These are phyloP conservation scores for Eucommia ulmoides DNA, from an alignment of 257 asterid species.

Conservation along the genomic window DNA sequence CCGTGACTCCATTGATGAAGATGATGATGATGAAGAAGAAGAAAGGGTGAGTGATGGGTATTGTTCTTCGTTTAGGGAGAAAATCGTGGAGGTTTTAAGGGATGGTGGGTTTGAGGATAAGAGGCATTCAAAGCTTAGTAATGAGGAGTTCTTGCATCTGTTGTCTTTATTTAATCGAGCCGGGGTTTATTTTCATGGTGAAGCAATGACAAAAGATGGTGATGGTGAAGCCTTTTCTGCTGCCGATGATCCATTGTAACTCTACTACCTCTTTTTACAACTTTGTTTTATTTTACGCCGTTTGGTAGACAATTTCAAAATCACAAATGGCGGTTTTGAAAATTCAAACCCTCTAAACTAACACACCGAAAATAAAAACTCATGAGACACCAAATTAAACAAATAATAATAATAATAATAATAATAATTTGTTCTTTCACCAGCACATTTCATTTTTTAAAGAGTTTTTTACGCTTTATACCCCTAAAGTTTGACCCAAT, in stretches of 20 bases:
- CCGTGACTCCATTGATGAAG: constrained; percentile 6
- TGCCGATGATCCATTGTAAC: constrained; percentile 10
- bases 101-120: constrained; percentile 48
- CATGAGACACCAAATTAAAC: too few species aligned
- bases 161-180: constrained; percentile 48
- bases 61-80: constrained; percentile 29
- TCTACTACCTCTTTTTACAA: too few species aligned
- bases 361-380: too few species aligned
- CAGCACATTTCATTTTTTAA: too few species aligned
- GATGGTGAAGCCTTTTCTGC: constrained; percentile 17
- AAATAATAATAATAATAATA: too few species aligned
- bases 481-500: too few species aligned
- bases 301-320: too few species aligned
- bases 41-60: constrained; percentile 10
- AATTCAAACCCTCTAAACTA: too few species aligned
- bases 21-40: constrained; percentile 10
- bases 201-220: constrained; percentile 15
- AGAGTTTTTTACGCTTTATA: too few species aligned
- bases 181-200: constrained; percentile 56
- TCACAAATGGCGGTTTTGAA: too few species aligned
- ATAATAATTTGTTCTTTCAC: too few species aligned
- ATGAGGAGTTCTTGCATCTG: constrained; percentile 43
- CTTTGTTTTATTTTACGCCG: too few species aligned
- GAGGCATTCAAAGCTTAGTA: constrained; percentile 71
- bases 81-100: constrained; percentile 30